phyloP scores from a whole-genome alignment of 2,329 filamentous ascomycete species.

The Aureobasidium sp. region DNA sequence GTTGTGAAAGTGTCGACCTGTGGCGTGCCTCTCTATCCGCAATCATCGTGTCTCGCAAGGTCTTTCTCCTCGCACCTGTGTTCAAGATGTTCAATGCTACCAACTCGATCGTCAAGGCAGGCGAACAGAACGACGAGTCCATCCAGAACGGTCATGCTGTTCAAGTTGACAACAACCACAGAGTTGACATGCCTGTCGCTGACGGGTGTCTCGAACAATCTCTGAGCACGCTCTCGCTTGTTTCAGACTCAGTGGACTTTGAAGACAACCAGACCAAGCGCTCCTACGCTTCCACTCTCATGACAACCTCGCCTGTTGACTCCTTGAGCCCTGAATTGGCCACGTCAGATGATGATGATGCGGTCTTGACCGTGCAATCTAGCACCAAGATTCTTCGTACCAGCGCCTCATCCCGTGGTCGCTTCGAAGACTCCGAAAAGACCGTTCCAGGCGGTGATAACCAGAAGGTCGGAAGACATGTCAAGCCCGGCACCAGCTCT shows the following conservation, averaged over 20 bases:
- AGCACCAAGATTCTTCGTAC: slow-evolving; percentile 15
- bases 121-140: not conserved
- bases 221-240: not conserved
- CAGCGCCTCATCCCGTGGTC: not conserved
- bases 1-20: slow-evolving; percentile 26
- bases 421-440: not conserved
- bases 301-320: slow-evolving; percentile 11
- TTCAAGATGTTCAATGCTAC: not conserved
- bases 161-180: not conserved
- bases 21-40: slow-evolving; percentile 30
- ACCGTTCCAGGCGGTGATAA: not conserved
- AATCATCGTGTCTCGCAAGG: slow-evolving; percentile 22
- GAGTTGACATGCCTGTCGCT: not conserved
- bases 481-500: slow-evolving; percentile 16
- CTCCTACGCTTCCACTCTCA: slow-evolving; percentile 23
- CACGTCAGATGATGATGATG: slow-evolving; percentile 21
- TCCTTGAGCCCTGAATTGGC: slow-evolving; percentile 19
- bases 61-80: slow-evolving; percentile 4
- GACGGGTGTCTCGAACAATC: not conserved
- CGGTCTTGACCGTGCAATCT: slow-evolving; percentile 10
- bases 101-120: not conserved
- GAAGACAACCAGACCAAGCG: slow-evolving; percentile 3
- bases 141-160: not conserved
- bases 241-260: not conserved
- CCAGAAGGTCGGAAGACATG: slow-evolving; percentile 12